A percentile compares a stretch with the other conserved stretches of the same genome.
phyloP scores from a whole-genome alignment of 371 early-diverging fungal genomes.

The Lichtheimia ornata region DNA sequence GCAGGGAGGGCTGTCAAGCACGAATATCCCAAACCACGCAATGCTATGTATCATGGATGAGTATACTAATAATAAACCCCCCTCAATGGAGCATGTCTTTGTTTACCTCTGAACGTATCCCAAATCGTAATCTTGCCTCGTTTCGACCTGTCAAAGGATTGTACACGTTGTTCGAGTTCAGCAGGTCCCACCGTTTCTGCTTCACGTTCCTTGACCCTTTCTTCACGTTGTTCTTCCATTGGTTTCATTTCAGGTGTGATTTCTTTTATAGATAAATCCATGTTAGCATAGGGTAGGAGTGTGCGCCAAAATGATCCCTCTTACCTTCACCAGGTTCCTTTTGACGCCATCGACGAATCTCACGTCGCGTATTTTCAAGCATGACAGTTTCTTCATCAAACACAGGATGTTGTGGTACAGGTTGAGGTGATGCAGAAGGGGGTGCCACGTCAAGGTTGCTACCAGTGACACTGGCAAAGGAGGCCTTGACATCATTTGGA shows the following conservation, averaged over 20 bases:
- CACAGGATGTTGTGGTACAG: conserved; percentile 30
- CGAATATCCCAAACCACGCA: conserved; percentile 41
- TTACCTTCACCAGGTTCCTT: conserved; percentile 26
- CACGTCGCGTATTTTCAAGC: conserved; percentile 27
- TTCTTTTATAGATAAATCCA: conserved; percentile 7
- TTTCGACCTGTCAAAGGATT: conserved; percentile 26
- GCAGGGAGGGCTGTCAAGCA: conserved; percentile 38
- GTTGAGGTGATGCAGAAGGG: conserved; percentile 32
- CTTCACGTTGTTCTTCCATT: conserved; percentile 13
- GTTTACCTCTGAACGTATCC: conserved; percentile 24
- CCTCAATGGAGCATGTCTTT: not conserved
- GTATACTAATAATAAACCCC: not conserved
- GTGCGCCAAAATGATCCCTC: not conserved
- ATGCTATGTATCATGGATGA: conserved; percentile 14
- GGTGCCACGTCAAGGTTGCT: conserved; percentile 41
- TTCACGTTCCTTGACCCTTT: conserved; percentile 5
- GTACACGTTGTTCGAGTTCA: conserved; percentile 15
- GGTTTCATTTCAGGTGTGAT: conserved; percentile 11
- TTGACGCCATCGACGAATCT: conserved; percentile 26
- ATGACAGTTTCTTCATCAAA: conserved; percentile 40
- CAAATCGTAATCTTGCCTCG: conserved; percentile 36
- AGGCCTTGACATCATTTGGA: conserved; percentile 1
- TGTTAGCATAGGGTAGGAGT: not conserved
- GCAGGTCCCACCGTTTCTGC: conserved; percentile 10
- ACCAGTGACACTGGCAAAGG: conserved; percentile 40